Conservation (phyloP, 2,329 filamentous ascomycete genomes). For the Penicillium janthinellum region DNA sequence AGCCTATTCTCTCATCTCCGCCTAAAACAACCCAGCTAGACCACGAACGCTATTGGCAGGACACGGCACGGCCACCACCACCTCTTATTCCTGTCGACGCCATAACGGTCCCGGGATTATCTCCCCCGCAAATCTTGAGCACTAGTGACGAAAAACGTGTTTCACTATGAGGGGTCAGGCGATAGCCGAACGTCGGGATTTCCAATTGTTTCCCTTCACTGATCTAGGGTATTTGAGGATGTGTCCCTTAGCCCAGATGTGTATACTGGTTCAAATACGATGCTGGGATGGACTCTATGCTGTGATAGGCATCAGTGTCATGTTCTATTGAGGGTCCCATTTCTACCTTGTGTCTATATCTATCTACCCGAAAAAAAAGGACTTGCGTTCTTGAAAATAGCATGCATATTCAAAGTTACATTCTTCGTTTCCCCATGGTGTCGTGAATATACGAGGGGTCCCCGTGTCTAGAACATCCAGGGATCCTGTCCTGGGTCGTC, state of each 20-base stretch:
- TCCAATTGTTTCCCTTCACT: constrained; percentile 1
- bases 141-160: background rate
- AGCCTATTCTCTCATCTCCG: background rate
- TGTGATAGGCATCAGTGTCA: background rate
- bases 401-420: constrained; percentile 4
- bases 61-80: background rate
- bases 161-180: background rate
- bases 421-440: background rate
- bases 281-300: background rate
- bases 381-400: background rate
- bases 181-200: background rate
- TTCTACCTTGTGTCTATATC: constrained; percentile 1
- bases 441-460: background rate
- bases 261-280: background rate
- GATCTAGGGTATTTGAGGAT: background rate
- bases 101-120: background rate
- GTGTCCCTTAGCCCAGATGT: background rate
- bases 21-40: background rate
- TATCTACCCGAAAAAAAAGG: background rate
- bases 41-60: background rate
- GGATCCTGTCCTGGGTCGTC: background rate
- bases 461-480: background rate
- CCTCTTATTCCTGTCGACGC: background rate
- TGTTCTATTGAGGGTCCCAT: background rate
- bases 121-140: background rate